These are phyloP conservation scores for Euphorbia lathyris DNA, from an alignment of 345 rosid genomes.

Conservation along the genomic window DNA sequence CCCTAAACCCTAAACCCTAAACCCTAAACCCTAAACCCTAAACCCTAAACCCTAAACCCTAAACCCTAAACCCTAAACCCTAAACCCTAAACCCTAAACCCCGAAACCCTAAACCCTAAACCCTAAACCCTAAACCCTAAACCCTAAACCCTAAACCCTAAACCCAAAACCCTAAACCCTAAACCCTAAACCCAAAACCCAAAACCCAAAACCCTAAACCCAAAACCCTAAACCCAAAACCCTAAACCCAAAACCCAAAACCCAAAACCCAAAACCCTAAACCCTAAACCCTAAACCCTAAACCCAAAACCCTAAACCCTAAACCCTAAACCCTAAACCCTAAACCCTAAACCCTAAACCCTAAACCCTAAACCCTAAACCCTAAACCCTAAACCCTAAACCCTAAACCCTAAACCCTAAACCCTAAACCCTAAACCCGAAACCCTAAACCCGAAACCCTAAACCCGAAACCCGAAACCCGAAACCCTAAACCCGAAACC, in stretches of 20 bases:
- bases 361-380: conserved; percentile 27
- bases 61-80: conserved; percentile 27
- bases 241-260: conserved; percentile 11
- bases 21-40: conserved; percentile 23
- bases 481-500: conserved; percentile 17
- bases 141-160: conserved; percentile 26
- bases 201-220: conserved; percentile 24
- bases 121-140: conserved; percentile 31
- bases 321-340: conserved; percentile 27
- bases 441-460: conserved; percentile 6
- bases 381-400: conserved; percentile 33
- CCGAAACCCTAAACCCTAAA: conserved; percentile 29
- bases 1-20: conserved; percentile 13
- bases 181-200: conserved; percentile 23
- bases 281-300: conserved; percentile 17
- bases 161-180: conserved; percentile 23
- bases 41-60: conserved; percentile 26
- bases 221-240: conserved; percentile 26
- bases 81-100: conserved; percentile 30
- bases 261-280: conserved; percentile 29
- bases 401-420: conserved; percentile 29
- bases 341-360: conserved; percentile 17
- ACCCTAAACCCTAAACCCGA: conserved; percentile 19
- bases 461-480: conserved; percentile 11
- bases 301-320: conserved; percentile 27